A percentile compares a stretch with the other conserved stretches of the same genome.
Conservation (phyloP, 78 protist species). For the slime mould (Dictyostelium discoideum) region DNA sequence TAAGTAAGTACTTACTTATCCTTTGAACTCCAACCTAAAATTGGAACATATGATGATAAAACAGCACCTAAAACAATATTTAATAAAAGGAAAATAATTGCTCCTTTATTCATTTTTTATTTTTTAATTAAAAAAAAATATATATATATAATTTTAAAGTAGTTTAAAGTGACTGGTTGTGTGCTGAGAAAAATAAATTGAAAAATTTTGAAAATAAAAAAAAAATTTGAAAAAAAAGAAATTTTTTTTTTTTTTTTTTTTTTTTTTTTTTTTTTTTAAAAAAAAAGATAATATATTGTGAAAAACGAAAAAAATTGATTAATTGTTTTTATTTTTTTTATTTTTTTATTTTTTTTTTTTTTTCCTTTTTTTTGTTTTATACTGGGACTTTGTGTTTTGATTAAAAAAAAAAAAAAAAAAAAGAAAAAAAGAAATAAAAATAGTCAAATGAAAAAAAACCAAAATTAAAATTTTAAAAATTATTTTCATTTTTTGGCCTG, state of each 20-base stretch:
- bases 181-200: neutral
- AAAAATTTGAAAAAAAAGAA: neutral
- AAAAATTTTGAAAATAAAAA: neutral
- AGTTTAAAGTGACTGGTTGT: neutral
- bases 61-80: slow-evolving; percentile 25
- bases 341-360: no score
- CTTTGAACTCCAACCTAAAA: slow-evolving; percentile 53
- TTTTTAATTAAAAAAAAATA: neutral
- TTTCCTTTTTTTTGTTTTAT: no score
- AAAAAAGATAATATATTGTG: no score
- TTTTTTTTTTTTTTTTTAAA: no score
- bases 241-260: neutral
- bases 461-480: no score
- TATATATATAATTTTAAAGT: neutral
- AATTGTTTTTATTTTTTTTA: no score
- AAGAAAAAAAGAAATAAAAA: no score
- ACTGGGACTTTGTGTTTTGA: no score
- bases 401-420: no score
- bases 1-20: slow-evolving; percentile 7
- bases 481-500: neutral
- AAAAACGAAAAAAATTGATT: no score
- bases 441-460: no score
- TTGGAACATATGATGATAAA: slow-evolving; percentile 44
- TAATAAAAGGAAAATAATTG: slow-evolving; percentile 12
- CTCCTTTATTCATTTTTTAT: neutral